Conservation (phyloP, 306 rosid species). For the Gillenia trifoliata region DNA sequence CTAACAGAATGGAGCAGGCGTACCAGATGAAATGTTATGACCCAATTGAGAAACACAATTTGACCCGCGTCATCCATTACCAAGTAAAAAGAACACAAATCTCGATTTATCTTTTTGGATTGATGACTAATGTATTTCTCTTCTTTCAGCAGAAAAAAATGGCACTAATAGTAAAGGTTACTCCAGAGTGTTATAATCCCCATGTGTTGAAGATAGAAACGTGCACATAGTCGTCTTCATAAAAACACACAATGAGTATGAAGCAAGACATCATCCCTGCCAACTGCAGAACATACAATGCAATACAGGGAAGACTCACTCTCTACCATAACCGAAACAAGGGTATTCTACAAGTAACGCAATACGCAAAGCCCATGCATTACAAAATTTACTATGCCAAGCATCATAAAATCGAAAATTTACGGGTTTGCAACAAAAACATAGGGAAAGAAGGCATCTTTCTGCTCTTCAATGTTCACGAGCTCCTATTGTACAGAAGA, state of each 20-base stretch:
- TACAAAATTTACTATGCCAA: neutral
- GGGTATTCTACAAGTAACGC: neutral
- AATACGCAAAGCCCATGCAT: neutral
- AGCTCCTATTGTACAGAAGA: neutral
- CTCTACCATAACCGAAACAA: neutral
- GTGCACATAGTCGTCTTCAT: neutral
- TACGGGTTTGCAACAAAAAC: neutral
- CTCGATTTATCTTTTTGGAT: neutral
- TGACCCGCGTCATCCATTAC: neutral
- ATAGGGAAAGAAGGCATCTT: neutral
- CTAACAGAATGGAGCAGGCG: neutral
- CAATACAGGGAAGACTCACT: neutral
- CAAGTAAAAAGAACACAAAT: neutral
- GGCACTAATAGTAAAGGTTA: neutral
- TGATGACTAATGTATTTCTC: neutral
- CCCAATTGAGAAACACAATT: neutral
- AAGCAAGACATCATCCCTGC: neutral
- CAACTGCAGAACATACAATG: neutral
- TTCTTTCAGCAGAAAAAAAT: conserved; percentile 1
- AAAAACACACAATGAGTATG: neutral
- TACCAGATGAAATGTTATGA: neutral
- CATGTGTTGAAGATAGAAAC: neutral
- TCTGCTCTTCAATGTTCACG: neutral
- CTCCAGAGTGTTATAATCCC: neutral
- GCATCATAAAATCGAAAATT: neutral